Evolutionary conservation across 2,329 filamentous ascomycete species (phyloP), one percentile per base, ranked within the genome.

Genomic region (Aspergillus nomiae): DNA sequence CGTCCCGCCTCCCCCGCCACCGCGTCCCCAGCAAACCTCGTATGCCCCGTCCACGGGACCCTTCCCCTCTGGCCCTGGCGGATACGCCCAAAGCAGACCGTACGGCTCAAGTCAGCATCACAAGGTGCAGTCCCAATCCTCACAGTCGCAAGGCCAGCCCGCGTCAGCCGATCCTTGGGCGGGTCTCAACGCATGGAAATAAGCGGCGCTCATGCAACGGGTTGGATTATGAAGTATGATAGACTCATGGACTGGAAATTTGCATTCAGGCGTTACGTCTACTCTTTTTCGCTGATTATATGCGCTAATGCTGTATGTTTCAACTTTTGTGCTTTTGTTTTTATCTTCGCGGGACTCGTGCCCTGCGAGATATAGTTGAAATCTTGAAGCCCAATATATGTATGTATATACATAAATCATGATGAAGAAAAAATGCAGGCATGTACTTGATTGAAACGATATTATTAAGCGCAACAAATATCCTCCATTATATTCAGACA

Each of bases 101-200:
- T 76, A 80, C 63, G 73, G 74, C 36, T 67, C 70, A 43, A 72
- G 73, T 62, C 74, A 76, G 41, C 77, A 78, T 59, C 75, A 76
- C 64, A 76, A 75, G 54, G 67, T 71, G 12, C 76, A 77, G 54
- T 79, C 78, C 62, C 77, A 79, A 67, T 69, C 73, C 3, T 60
- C 60, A 9, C 60, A 63, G 56, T 60, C 65, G 1, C 74, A 77
- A 63, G 46, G 61, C 24, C 70, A 71, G 59, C 67, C 73, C 56
- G 74, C 75, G 50, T 65, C 72, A 14, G 70, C 72, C 65, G 88
- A 92, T 81, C 89, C 89, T 9, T 92, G 89, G 89, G 88, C 89
- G 19, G 89, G 89, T 5, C 75, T 92, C 68, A 89, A 85, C 78
- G 86, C 85, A 53, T 91, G 89, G 89, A 90, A 89, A 75, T 90